Conservation (phyloP, 2,329 filamentous ascomycete species). For the Sarocladium kiliense region DNA sequence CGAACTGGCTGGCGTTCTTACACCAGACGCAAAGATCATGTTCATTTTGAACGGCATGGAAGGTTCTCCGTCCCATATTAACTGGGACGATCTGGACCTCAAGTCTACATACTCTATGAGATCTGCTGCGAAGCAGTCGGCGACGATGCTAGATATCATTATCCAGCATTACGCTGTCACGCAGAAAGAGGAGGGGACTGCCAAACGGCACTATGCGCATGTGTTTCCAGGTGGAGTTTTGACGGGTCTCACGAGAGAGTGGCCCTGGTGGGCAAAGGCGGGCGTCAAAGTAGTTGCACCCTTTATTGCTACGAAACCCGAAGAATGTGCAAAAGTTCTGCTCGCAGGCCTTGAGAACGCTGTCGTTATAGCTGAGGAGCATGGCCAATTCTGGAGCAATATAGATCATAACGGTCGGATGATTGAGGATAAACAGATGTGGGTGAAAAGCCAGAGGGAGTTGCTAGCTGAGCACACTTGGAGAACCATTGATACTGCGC, state of each 20-base stretch:
- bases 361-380: conserved; percentile 9
- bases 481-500: conserved; percentile 19
- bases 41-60: conserved; percentile 27
- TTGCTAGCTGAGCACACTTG: conserved; percentile 27
- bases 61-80: conserved; percentile 27
- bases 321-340: conserved; percentile 22
- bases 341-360: conserved; percentile 17
- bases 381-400: conserved; percentile 20
- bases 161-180: conserved; percentile 26
- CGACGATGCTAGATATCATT: conserved; percentile 33
- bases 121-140: conserved; percentile 30
- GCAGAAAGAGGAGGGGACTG: conserved; percentile 15
- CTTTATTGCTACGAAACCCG: conserved; percentile 15
- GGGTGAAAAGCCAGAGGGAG: conserved; percentile 21
- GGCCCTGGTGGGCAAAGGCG: conserved; percentile 26
- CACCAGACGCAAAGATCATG: conserved; percentile 30
- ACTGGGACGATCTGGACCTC: conserved; percentile 35
- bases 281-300: conserved; percentile 10
- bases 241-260: conserved; percentile 20
- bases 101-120: conserved; percentile 25
- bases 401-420: conserved; percentile 23
- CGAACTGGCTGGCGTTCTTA: conserved; percentile 32
- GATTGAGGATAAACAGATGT: conserved; percentile 21
- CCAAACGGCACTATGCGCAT: conserved; percentile 31
- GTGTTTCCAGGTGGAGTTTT: conserved; percentile 33